A percentile compares a stretch with the other conserved stretches of the same genome.
These are phyloP conservation scores for Conidiobolus incongruus DNA, from an alignment of 371 early-diverging fungal genomes.

Conservation along the genomic window DNA sequence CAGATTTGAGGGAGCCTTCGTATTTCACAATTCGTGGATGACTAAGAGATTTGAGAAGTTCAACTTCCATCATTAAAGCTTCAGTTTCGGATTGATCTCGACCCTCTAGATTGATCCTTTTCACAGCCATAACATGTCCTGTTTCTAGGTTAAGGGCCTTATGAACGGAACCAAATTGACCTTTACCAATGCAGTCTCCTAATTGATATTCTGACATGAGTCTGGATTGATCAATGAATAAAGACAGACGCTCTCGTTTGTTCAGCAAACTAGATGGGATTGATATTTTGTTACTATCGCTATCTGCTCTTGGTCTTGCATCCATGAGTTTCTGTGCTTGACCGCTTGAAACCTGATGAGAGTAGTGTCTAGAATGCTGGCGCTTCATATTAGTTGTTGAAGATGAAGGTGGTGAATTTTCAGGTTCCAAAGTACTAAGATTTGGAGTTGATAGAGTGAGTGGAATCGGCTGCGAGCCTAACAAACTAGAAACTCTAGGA, in stretches of 20 bases:
- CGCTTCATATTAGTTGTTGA: too few relatives aligned
- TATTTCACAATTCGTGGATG: conserved; percentile 79
- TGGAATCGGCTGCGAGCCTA: too few relatives aligned
- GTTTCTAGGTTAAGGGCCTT: conserved; percentile 61
- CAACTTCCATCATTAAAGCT: conserved; percentile 38
- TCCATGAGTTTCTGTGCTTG: too few relatives aligned
- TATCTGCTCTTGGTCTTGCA: conserved; percentile 1
- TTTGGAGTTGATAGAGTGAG: too few relatives aligned
- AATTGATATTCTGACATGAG: conserved; percentile 27
- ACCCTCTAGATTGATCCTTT: conserved; percentile 50
- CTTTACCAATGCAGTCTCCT: conserved; percentile 79
- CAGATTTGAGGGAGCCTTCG: conserved; percentile 52
- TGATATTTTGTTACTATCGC: not conserved
- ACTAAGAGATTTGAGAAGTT: conserved; percentile 35
- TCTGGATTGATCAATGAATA: not conserved
- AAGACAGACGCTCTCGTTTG: not conserved
- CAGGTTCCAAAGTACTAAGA: too few relatives aligned
- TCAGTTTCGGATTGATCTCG: conserved; percentile 31
- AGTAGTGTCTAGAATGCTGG: too few relatives aligned
- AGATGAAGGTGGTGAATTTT: too few relatives aligned
- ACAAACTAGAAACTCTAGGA: too few relatives aligned
- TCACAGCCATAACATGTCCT: conserved; percentile 74
- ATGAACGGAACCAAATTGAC: conserved; percentile 77
- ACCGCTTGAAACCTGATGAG: too few relatives aligned
- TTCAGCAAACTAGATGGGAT: too few relatives aligned